Percentiles rank a stretch among this genome's conserved stretches.
Conservation (phyloP, 2,329 filamentous ascomycete species). For the Aspergillus persii region DNA sequence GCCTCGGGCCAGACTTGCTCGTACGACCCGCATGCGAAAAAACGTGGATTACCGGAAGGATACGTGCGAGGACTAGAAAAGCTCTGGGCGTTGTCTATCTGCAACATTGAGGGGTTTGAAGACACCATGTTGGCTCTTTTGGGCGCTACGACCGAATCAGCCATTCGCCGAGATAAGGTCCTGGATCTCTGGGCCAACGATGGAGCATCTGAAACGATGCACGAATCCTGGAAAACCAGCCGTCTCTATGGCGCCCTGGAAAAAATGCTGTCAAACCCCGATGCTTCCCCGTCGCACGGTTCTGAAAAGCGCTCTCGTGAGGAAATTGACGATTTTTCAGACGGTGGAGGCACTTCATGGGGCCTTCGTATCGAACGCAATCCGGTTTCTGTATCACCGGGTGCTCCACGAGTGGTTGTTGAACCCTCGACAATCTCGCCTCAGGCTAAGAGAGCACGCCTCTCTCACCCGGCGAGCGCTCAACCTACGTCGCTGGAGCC, state of each 20-base stretch:
- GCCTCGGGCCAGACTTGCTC: slow-evolving; percentile 41
- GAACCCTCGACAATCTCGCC: slow-evolving; percentile 22
- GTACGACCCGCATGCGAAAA: slow-evolving; percentile 46
- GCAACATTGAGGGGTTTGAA: slow-evolving; percentile 46
- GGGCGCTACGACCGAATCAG: slow-evolving; percentile 34
- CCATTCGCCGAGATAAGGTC: slow-evolving; percentile 31
- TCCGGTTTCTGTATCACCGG: slow-evolving; percentile 25
- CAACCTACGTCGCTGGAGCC: slow-evolving; percentile 4
- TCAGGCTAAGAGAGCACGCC: slow-evolving; percentile 26
- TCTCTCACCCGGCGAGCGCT: slow-evolving; percentile 21
- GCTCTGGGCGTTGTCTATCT: slow-evolving; percentile 44
- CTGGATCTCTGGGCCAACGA: slow-evolving; percentile 42
- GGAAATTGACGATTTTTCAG: slow-evolving; percentile 22
- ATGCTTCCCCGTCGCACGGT: slow-evolving; percentile 18
- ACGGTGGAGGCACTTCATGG: slow-evolving; percentile 24
- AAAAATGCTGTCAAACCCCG: slow-evolving; percentile 38
- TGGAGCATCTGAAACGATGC: slow-evolving; percentile 40
- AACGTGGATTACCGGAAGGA: slow-evolving; percentile 46
- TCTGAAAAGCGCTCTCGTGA: slow-evolving; percentile 37
- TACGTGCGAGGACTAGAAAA: slow-evolving; percentile 49
- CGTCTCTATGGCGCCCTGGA: slow-evolving; percentile 40
- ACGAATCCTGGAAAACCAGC: slow-evolving; percentile 46
- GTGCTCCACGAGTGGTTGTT: slow-evolving; percentile 34
- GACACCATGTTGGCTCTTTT: slow-evolving; percentile 40
- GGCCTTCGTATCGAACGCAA: slow-evolving; percentile 32